These are phyloP conservation scores for Kazachstania martiniae DNA, from an alignment of 805 yeast species.

Conservation along the genomic window DNA sequence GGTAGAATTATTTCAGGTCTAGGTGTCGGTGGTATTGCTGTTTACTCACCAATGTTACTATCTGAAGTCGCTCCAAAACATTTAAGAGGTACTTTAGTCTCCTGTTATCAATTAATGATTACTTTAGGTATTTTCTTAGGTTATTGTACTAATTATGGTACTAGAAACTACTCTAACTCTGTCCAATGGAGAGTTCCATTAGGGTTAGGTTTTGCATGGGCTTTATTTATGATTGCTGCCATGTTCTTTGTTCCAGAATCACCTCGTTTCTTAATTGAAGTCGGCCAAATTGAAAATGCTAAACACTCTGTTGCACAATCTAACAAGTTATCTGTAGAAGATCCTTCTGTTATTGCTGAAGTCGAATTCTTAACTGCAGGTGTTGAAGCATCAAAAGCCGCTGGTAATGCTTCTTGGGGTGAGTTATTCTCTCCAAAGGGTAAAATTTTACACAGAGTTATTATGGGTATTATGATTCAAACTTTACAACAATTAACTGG, in stretches of 20 bases:
- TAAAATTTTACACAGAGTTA: constrained; percentile 38
- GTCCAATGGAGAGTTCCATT: constrained; percentile 69
- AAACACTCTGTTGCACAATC: constrained; percentile 42
- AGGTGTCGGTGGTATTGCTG: constrained; percentile 71
- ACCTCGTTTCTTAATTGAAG: constrained; percentile 53
- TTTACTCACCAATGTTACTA: constrained; percentile 62
- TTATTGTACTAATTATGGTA: constrained; percentile 63
- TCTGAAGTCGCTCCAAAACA: constrained; percentile 62
- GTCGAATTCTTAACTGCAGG: constrained; percentile 48
- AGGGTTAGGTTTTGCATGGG: constrained; percentile 43
- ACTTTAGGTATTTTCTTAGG: constrained; percentile 68
- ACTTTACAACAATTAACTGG: constrained; percentile 56
- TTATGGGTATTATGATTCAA: constrained; percentile 42
- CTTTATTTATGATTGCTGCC: constrained; percentile 27
- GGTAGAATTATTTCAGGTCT: constrained; percentile 64
- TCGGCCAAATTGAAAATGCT: constrained; percentile 43
- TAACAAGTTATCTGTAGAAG: constrained; percentile 44
- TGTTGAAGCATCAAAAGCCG: constrained; percentile 46
- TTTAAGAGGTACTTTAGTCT: constrained; percentile 59
- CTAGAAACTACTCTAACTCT: constrained; percentile 48
- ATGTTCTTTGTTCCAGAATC: constrained; percentile 56
- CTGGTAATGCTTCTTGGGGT: constrained; percentile 56
- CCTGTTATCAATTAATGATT: constrained; percentile 58
- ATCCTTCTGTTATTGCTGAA: constrained; percentile 47
- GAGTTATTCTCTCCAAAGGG: constrained; percentile 59